Conservation (phyloP, 805 yeast species). For the Brettanomyces sp. region DNA sequence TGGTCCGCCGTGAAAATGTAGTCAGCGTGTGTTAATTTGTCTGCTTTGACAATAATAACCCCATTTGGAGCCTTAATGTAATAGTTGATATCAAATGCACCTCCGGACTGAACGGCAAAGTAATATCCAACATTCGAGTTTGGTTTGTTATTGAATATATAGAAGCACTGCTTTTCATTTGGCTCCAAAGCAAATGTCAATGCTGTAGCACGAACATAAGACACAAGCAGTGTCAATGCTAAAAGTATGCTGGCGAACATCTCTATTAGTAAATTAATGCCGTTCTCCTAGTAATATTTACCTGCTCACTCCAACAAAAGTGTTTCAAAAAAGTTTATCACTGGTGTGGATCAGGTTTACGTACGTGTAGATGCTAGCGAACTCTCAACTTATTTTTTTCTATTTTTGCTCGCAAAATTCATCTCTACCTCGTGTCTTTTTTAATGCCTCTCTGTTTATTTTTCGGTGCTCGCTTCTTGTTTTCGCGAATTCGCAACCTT, state of each 20-base stretch:
- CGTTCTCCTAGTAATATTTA: too few relatives aligned
- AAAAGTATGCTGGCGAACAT: conserved; percentile 1
- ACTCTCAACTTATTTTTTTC: too few relatives aligned
- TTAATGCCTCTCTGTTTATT: too few relatives aligned
- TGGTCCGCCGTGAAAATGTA: conserved; percentile 56
- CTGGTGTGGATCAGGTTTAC: too few relatives aligned
- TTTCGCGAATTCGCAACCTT: too few relatives aligned
- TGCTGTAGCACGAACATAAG: conserved; percentile 36
- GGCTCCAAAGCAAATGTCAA: conserved; percentile 71
- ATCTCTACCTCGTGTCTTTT: too few relatives aligned
- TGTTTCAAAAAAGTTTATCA: too few relatives aligned
- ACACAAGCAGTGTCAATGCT: conserved; percentile 3
- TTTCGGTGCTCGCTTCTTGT: too few relatives aligned
- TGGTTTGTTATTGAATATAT: conserved; percentile 53
- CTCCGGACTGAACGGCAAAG: conserved; percentile 78
- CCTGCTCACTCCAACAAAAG: too few relatives aligned
- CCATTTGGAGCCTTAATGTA: conserved; percentile 49
- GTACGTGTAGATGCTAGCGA: too few relatives aligned
- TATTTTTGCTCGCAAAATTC: too few relatives aligned
- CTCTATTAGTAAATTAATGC: neutral
- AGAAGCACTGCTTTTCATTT: conserved; percentile 63
- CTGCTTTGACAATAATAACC: conserved; percentile 40
- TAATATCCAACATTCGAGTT: conserved; percentile 60
- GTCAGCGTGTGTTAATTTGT: conserved; percentile 71
- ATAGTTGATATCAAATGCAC: conserved; percentile 74